Evolutionary conservation across 2,329 filamentous ascomycete species (phyloP), one percentile per base, ranked within the genome.

Genomic region (Botrytis elliptica): DNA sequence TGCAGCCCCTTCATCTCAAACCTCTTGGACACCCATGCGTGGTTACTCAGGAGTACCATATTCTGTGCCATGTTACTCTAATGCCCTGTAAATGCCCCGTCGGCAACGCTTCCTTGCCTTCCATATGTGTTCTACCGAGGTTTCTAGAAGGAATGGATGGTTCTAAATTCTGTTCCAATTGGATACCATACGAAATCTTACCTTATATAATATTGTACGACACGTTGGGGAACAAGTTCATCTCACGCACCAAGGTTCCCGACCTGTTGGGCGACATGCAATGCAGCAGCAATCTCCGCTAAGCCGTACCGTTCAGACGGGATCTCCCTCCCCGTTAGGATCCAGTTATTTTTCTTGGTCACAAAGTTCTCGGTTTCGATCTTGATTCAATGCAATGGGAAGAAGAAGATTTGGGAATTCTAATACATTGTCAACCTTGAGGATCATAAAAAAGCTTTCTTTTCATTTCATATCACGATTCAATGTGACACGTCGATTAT

Each of bases 111-210:
- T 66, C 62, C 70, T 59, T 72, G 70, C 55, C 63, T 59, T 59
- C 62, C 42, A 68, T 25, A 46, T 72, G 70, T 72, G 62, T 72
- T 72, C 70, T 72, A 72, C 70, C 70, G 70, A 67, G 70, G 49
- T 67, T 72, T 72, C 70, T 72, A 72, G 70, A 72, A 72, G 62
- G 70, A 72, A 67, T 68, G 70, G 16, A 42, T 57, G 66, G 25
- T n/a, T 57, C 62, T 44, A 29, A 2, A 7, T 3, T 22, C 46
- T 14, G 18, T 55, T 20, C 62, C 70, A 67, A 72, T 46, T 67
- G 46, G 60, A 40, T 57, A 59, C 64, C 62, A 40, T 67, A 57
- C 62, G 70, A 68, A 49, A 44, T 71, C 57, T 64, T 38, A 68
- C 42, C 66, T 57, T 68, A 67, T n/a, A 57, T 71, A 40, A 57